Conservation (phyloP, 257 asterid species). For the Verbena officinalis region DNA sequence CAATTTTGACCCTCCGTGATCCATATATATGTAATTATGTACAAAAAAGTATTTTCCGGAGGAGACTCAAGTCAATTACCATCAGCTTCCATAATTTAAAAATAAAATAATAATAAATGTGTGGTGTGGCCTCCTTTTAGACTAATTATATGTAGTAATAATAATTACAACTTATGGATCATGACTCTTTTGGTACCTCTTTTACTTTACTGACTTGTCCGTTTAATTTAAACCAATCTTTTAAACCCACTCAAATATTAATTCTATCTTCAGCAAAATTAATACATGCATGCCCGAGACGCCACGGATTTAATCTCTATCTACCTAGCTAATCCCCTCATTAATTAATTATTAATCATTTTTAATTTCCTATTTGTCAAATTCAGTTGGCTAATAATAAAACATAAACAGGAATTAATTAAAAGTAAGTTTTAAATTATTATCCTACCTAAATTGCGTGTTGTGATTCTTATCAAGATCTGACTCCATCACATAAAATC, state of each 20-base stretch:
- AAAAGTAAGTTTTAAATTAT: background rate
- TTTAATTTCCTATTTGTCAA: conserved; percentile 21
- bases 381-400: conserved; percentile 19
- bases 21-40: background rate
- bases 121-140: conserved; percentile 23
- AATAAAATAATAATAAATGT: conserved; percentile 17
- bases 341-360: conserved; percentile 18
- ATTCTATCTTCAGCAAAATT: background rate
- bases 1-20: background rate
- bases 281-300: conserved; percentile 37
- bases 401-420: background rate
- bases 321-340: conserved; percentile 26
- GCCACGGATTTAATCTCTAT: conserved; percentile 44
- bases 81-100: conserved; percentile 29
- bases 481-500: background rate
- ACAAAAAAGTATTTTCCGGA: background rate
- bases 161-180: background rate
- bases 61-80: conserved; percentile 32
- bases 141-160: conserved; percentile 23
- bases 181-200: conserved; percentile 9
- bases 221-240: conserved; percentile 1
- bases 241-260: conserved; percentile 5
- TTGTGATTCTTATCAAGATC: background rate
- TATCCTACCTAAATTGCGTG: background rate
- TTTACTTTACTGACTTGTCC: conserved; percentile 31